phyloP scores from a whole-genome alignment of 306 rosid species.

The Acacia crassicarpa region DNA sequence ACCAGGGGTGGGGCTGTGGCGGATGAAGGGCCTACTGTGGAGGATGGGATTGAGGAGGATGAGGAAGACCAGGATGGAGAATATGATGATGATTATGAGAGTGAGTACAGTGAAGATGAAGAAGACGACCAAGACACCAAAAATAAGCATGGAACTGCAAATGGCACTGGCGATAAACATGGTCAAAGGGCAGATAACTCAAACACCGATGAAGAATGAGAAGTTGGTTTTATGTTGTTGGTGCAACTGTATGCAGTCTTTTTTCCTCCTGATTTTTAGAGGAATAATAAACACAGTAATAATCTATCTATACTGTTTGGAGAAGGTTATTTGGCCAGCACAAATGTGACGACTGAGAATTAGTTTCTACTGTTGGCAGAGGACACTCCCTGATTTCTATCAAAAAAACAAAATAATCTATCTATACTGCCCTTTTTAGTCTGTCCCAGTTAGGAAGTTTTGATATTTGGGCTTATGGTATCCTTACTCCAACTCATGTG shows the following conservation, averaged over 20 bases:
- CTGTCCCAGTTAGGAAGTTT: constrained; percentile 26
- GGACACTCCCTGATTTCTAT: too few species aligned
- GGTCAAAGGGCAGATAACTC: constrained; percentile 43
- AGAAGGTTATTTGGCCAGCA: too few species aligned
- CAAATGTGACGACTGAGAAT: too few species aligned
- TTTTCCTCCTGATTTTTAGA: constrained; percentile 15
- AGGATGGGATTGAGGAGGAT: constrained; percentile 58
- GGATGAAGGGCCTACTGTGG: constrained; percentile 56
- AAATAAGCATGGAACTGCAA: constrained; percentile 44
- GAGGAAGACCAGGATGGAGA: constrained; percentile 52
- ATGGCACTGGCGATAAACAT: constrained; percentile 43
- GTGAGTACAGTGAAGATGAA: constrained; percentile 58
- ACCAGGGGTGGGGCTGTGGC: constrained; percentile 58
- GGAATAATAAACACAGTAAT: constrained; percentile 26
- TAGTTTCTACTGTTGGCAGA: too few species aligned
- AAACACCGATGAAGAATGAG: constrained; percentile 52
- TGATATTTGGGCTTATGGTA: constrained; percentile 12
- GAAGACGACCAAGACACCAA: constrained; percentile 49
- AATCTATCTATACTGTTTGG: neutral
- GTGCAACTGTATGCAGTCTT: constrained; percentile 28
- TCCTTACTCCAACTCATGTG: constrained; percentile 33
- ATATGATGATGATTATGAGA: constrained; percentile 54
- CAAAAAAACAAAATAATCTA: too few species aligned
- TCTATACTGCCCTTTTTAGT: constrained; percentile 19
- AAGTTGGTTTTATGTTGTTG: constrained; percentile 5